Evolutionary conservation across 2,329 filamentous ascomycete species (phyloP).

Genomic region (Fusarium avenaceum): DNA sequence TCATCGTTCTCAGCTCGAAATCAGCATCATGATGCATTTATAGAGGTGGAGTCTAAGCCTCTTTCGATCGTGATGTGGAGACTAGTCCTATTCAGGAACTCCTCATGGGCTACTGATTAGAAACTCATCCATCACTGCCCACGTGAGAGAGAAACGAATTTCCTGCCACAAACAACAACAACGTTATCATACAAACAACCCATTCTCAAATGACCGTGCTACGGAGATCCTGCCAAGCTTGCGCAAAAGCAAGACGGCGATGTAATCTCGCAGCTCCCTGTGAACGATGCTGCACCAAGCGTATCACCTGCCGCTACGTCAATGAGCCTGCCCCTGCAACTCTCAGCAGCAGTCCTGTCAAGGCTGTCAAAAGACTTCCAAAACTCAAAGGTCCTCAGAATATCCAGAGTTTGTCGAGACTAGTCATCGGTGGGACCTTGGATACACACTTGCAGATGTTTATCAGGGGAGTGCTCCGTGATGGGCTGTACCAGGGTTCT

Average conservation of each 20-base stretch:
- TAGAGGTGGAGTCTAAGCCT: slow-evolving; percentile 19
- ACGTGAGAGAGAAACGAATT: neutral
- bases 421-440: neutral
- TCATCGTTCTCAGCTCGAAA: neutral
- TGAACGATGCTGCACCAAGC: slow-evolving; percentile 12
- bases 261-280: slow-evolving; percentile 20
- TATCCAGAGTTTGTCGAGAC: fast-evolving
- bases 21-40: neutral
- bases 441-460: slow-evolving; percentile 13
- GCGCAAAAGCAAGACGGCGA: slow-evolving; percentile 5
- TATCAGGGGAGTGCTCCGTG: slow-evolving; percentile 4
- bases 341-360: fast-evolving
- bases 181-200: neutral
- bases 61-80: neutral
- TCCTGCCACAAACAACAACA: neutral
- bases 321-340: slow-evolving; percentile 17
- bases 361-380: fast-evolving
- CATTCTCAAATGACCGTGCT: neutral
- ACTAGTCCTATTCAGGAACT: neutral
- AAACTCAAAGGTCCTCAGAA: fast-evolving
- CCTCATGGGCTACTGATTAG: neutral
- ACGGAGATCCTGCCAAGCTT: slow-evolving; percentile 10
- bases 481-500: slow-evolving; percentile 4
- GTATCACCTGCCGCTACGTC: slow-evolving; percentile 11
- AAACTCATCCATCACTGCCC: neutral